Percentiles rank a stretch among this genome's conserved stretches.
Evolutionary conservation across 805 yeast genomes (phyloP).

Genomic region (Yamadazyma takamatsuzukensis): DNA sequence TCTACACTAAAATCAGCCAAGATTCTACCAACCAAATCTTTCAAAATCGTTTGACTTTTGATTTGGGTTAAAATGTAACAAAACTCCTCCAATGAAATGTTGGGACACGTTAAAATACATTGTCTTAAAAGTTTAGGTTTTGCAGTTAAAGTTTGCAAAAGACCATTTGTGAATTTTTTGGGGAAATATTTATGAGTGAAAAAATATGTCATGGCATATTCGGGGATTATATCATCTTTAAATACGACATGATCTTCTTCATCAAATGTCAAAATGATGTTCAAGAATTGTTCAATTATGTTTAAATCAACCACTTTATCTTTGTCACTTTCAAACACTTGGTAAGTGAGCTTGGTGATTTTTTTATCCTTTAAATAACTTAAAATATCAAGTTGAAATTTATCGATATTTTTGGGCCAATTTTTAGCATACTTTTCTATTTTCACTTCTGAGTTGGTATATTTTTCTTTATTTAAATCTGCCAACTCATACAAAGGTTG

Average conservation of each 20-base stretch:
- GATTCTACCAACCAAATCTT: conserved; percentile 64
- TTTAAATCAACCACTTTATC: conserved; percentile 63
- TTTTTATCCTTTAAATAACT: conserved; percentile 8
- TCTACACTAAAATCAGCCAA: conserved; percentile 60
- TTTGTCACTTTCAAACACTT: conserved; percentile 45
- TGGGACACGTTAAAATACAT: conserved; percentile 76
- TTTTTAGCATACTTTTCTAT: no score
- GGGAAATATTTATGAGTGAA: conserved; percentile 90
- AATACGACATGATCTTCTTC: conserved; percentile 7
- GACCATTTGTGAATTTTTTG: conserved; percentile 46
- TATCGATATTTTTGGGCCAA: no score
- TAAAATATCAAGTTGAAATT: conserved; percentile 8
- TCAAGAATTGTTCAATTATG: conserved; percentile 47
- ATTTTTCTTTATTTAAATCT: conserved; percentile 11
- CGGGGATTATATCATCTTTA: conserved; percentile 39
- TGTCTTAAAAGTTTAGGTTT: conserved; percentile 71
- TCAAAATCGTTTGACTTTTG: conserved; percentile 60
- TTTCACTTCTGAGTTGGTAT: conserved; percentile 14
- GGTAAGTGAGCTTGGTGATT: conserved; percentile 17
- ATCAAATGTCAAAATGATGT: conserved; percentile 24
- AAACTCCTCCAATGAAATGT: conserved; percentile 61
- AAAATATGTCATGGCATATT: conserved; percentile 62
- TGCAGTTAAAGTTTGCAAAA: conserved; percentile 49
- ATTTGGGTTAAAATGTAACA: conserved; percentile 51
- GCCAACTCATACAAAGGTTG: conserved; percentile 2